These are phyloP conservation scores for Anaeromyces robustus DNA, from an alignment of 192 early-diverging fungal species.

Conservation along the genomic window DNA sequence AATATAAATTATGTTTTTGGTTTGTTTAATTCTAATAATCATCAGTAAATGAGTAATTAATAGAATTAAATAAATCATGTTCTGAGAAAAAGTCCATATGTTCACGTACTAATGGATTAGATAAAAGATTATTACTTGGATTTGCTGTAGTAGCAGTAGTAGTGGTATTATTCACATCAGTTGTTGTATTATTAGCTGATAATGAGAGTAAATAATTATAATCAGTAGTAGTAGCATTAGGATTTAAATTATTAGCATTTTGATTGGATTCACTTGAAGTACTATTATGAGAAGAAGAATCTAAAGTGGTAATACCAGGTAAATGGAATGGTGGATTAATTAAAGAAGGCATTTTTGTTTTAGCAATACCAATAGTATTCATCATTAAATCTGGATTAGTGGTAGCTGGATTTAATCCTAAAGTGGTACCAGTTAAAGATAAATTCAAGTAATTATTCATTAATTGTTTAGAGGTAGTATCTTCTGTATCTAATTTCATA, in stretches of 20 bases:
- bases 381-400: too few relatives aligned
- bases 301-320: neutral
- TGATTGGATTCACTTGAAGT: neutral
- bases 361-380: neutral
- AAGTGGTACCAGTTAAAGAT: neutral
- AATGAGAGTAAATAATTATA: neutral
- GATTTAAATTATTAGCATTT: neutral
- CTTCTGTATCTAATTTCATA: neutral
- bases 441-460: neutral
- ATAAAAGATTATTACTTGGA: neutral
- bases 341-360: neutral
- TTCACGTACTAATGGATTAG: neutral
- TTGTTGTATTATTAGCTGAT: neutral
- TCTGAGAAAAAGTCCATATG: neutral
- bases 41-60: neutral
- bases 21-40: too few relatives aligned
- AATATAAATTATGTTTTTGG: too few relatives aligned
- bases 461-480: neutral
- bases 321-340: neutral
- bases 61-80: neutral
- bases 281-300: neutral
- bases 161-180: neutral
- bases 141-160: neutral
- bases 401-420: too few relatives aligned
- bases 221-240: neutral